A percentile compares a stretch with the other conserved stretches of the same genome.
Evolutionary conservation across 2,329 filamentous ascomycete genomes (phyloP).

Genomic region (Fusarium avenaceum): DNA sequence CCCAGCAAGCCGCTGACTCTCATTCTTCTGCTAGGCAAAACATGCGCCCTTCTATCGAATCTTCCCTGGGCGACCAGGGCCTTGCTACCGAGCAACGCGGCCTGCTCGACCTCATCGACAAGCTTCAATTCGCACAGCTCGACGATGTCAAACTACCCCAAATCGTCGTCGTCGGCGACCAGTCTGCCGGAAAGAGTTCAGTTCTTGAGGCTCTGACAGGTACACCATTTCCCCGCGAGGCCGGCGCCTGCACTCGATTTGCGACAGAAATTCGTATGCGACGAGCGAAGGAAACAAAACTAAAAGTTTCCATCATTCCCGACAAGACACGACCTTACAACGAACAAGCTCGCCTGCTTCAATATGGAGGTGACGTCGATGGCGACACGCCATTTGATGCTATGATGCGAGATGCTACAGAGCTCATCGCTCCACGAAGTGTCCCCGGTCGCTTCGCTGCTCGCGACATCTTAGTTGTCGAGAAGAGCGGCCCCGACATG

Average conservation of each 20-base stretch:
- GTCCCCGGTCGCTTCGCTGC: slow-evolving; percentile 65
- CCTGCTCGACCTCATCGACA: slow-evolving; percentile 69
- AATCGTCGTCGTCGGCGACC: slow-evolving; percentile 74
- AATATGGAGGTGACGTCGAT: slow-evolving; percentile 63
- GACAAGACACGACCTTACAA: slow-evolving; percentile 62
- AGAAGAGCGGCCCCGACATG: slow-evolving; percentile 70
- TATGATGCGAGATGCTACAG: slow-evolving; percentile 65
- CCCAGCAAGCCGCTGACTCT: slow-evolving; percentile 42
- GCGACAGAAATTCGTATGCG: slow-evolving; percentile 71
- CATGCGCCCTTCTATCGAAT: slow-evolving; percentile 61
- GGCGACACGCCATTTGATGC: slow-evolving; percentile 62
- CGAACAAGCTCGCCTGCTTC: slow-evolving; percentile 62
- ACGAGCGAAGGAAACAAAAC: slow-evolving; percentile 58
- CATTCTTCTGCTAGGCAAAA: slow-evolving; percentile 45
- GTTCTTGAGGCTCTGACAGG: slow-evolving; percentile 74
- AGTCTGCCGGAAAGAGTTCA: slow-evolving; percentile 74
- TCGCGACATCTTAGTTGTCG: slow-evolving; percentile 68
- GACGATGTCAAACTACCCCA: slow-evolving; percentile 69
- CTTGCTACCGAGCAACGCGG: slow-evolving; percentile 68
- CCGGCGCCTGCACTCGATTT: slow-evolving; percentile 72
- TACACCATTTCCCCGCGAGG: slow-evolving; percentile 71
- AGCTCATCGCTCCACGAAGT: slow-evolving; percentile 65
- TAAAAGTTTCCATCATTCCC: slow-evolving; percentile 68
- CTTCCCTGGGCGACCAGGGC: slow-evolving; percentile 63
- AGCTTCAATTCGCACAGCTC: slow-evolving; percentile 66